Percentiles rank a stretch among this genome's conserved stretches.
phyloP scores from a whole-genome alignment of 2,329 filamentous ascomycete species.

The Colletotrichum sp. region DNA sequence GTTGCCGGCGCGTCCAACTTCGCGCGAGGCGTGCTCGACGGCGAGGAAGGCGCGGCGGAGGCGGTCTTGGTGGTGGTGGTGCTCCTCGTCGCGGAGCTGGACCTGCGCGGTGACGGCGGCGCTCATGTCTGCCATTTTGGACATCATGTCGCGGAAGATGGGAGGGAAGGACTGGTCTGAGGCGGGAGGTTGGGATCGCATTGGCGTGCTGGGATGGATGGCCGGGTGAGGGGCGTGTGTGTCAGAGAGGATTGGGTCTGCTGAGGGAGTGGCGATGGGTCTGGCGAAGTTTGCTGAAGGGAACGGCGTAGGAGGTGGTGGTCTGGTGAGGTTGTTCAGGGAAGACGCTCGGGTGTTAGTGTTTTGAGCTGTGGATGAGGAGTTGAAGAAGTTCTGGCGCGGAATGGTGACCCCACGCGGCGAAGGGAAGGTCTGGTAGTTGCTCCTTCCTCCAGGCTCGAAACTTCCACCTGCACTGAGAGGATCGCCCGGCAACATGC shows the following conservation, averaged over 20 bases:
- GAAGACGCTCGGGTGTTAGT: too few species aligned
- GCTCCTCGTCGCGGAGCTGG: background rate
- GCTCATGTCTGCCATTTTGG: background rate
- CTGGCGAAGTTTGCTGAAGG: background rate
- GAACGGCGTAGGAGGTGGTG: too few species aligned
- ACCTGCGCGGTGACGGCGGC: background rate
- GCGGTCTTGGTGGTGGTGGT: background rate
- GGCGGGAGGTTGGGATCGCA: background rate
- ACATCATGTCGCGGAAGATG: background rate
- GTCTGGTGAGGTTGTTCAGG: too few species aligned
- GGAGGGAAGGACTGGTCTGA: background rate
- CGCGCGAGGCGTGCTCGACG: background rate
- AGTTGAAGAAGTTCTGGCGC: background rate
- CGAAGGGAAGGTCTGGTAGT: background rate
- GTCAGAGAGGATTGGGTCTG: too few species aligned
- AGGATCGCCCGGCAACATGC: background rate
- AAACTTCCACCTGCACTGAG: background rate
- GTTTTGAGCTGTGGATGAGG: rapidly evolving
- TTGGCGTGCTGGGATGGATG: background rate
- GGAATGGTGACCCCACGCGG: too few species aligned
- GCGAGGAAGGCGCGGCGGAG: background rate
- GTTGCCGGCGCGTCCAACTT: background rate
- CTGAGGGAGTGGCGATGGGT: background rate
- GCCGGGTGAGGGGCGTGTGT: too few species aligned
- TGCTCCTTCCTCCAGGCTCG: background rate